Conservation (phyloP, 78 protist genomes). For the Cyanophora paradoxa region DNA sequence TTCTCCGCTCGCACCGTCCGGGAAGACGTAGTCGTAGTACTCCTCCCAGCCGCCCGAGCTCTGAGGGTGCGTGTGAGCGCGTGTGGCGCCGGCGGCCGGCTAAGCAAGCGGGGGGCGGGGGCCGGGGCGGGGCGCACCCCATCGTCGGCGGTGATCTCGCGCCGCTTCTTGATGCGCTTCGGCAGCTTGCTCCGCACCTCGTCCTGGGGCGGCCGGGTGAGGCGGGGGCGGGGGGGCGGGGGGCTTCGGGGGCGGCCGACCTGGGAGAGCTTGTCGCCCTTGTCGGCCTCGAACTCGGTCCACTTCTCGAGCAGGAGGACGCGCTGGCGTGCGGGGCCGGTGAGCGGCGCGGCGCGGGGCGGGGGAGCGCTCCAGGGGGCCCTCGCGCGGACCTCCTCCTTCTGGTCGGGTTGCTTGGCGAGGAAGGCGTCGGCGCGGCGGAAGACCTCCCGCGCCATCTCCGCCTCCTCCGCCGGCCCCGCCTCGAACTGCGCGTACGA, state of each 20-base stretch:
- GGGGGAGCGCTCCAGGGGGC: too few relatives aligned
- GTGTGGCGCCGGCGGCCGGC: neutral
- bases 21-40: conserved; percentile 78
- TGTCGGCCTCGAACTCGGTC: neutral
- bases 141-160: conserved; percentile 37
- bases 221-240: too few relatives aligned
- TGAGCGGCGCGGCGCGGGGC: neutral
- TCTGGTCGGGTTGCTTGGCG: neutral
- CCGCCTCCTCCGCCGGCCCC: too few relatives aligned
- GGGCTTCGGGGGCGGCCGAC: neutral
- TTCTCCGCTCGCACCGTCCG: too few relatives aligned
- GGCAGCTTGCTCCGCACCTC: too few relatives aligned
- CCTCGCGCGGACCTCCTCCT: conserved; percentile 10
- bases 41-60: conserved; percentile 71
- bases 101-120: neutral
- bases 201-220: too few relatives aligned
- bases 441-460: neutral
- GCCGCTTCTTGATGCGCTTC: conserved; percentile 51
- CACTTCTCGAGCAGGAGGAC: neutral
- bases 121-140: conserved; percentile 31
- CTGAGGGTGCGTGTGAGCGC: neutral
- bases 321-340: neutral
- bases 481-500: conserved; percentile 18
- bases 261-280: neutral
- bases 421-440: neutral